These are phyloP conservation scores for Tagetes erecta DNA, from an alignment of 129 eudicot genomes.

Conservation along the genomic window DNA sequence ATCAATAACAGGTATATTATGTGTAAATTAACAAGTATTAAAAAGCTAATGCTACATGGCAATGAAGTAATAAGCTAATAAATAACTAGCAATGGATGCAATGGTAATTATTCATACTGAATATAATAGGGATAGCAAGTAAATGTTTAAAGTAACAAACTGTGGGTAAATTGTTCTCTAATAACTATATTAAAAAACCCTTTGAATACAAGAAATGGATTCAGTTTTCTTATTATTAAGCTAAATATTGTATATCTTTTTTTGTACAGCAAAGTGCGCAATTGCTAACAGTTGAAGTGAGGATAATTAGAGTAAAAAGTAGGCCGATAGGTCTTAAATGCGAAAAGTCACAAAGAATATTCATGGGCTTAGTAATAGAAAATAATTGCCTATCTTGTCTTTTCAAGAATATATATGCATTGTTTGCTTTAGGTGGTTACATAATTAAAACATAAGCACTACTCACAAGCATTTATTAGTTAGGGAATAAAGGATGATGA, in stretches of 20 bases:
- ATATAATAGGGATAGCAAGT: not conserved
- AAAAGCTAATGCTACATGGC: not conserved
- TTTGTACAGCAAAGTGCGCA: not conserved
- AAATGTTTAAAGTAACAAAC: not conserved
- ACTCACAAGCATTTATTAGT: too few relatives aligned
- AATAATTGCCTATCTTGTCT: not conserved
- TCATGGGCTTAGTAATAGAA: not conserved
- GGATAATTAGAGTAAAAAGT: not conserved
- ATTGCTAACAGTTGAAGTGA: not conserved
- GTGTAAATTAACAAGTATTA: not conserved
- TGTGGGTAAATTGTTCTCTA: not conserved
- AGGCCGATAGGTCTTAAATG: not conserved
- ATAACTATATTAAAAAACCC: not conserved
- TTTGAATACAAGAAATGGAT: not conserved
- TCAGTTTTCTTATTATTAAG: not conserved
- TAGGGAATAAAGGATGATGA: too few relatives aligned
- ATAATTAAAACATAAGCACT: too few relatives aligned
- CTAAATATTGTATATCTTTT: not conserved
- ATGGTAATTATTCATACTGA: not conserved
- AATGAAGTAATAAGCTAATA: slow-evolving; percentile 16
- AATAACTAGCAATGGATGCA: not conserved
- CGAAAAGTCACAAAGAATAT: not conserved
- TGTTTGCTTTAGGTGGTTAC: too few relatives aligned
- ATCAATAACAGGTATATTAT: not conserved
- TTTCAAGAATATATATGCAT: too few relatives aligned